Evolutionary conservation across 148 eudicot species (phyloP).

Genomic region (Camellia lanceoleosa): DNA sequence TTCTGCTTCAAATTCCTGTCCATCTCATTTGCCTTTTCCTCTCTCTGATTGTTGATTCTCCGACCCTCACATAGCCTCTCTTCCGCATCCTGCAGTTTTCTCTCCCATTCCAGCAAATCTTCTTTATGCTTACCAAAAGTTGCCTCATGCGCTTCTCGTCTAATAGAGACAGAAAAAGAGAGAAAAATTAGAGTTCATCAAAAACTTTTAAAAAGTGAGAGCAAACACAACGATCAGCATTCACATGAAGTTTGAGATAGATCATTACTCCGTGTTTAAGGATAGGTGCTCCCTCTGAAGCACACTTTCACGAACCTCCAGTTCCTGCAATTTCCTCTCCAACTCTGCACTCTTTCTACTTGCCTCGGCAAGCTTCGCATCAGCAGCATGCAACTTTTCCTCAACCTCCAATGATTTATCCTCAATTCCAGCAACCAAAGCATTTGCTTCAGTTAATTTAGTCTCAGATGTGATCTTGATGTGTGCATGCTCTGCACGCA

Average conservation of each 20-base stretch:
- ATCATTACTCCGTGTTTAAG: constrained; percentile 64
- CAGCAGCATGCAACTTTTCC: constrained; percentile 49
- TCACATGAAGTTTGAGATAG: constrained; percentile 7
- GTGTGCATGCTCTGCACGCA: constrained; percentile 47
- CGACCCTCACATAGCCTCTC: constrained; percentile 61
- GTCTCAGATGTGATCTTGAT: constrained; percentile 48
- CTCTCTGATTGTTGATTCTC: constrained; percentile 57
- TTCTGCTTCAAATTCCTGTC: constrained; percentile 46
- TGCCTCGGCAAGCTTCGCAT: constrained; percentile 68
- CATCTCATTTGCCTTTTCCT: constrained; percentile 58
- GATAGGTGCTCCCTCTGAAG: constrained; percentile 58
- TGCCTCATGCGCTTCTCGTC: constrained; percentile 65
- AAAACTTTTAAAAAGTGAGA: neutral
- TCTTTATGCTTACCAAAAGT: constrained; percentile 54
- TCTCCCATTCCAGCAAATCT: constrained; percentile 79
- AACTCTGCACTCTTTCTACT: constrained; percentile 61
- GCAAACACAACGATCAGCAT: neutral
- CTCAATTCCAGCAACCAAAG: constrained; percentile 50
- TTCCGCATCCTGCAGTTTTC: constrained; percentile 76
- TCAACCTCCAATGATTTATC: constrained; percentile 59
- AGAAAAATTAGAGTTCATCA: constrained; percentile 3
- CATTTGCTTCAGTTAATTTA: constrained; percentile 47
- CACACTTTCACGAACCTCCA: constrained; percentile 73
- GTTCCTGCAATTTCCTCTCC: constrained; percentile 72
- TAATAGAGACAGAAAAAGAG: constrained; percentile 28